Base-by-base conservation (phyloP, 192 early-diverging fungal genomes). In the Umbelopsis ramanniana region DNA sequence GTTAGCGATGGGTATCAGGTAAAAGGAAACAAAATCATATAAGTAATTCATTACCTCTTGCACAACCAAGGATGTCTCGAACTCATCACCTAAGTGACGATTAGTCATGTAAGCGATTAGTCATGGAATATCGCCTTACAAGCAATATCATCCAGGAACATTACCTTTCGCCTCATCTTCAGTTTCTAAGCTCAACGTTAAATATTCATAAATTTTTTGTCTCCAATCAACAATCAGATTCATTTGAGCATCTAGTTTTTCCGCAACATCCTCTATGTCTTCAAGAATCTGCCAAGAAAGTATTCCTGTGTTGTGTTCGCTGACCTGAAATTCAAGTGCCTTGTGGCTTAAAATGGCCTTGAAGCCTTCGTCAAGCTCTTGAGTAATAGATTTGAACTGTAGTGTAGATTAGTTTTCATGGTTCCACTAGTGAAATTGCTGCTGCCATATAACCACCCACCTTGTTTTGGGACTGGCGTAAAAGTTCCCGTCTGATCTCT, bases 141-240 rank as follows among this genome's bases (percentile, higher is more conserved):
- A 21, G 3, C 3, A 0, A 23, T 35, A 22, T 70, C 47, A 21
- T 53, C 22, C 14, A 26, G 0, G 6, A 67, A 22, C 5, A 22
- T 29, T 72, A 72, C 71, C 71, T 72, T 72, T 72, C 1, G 46
- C 57, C 47, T 68, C 74, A 23, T 75, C 74, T 38, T 75, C 67
- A 66, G 70, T 68, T 8, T 70, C 74, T 8, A 75, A 24, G 9
- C 46, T 75, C 12, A 54, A 14, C 7, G 76, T 81, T 19, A 83
- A 33, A 19, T 67, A 69, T 12, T 72, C 22, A 2, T 68, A 57
- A 8, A 83, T 63, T 38, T 78, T 70, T 17, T 71, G 15, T 40
- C 82, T 68, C 79, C 82, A 83, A 23, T 26, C 52, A 3, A 67
- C 46, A 14, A 83, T 67, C 40, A 79, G 74, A 4, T 69, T 37